A percentile compares a stretch with the other conserved stretches of the same genome.
These are phyloP conservation scores for Fraxinus pennsylvanica DNA, from an alignment of 257 asterid genomes.

Conservation along the genomic window DNA sequence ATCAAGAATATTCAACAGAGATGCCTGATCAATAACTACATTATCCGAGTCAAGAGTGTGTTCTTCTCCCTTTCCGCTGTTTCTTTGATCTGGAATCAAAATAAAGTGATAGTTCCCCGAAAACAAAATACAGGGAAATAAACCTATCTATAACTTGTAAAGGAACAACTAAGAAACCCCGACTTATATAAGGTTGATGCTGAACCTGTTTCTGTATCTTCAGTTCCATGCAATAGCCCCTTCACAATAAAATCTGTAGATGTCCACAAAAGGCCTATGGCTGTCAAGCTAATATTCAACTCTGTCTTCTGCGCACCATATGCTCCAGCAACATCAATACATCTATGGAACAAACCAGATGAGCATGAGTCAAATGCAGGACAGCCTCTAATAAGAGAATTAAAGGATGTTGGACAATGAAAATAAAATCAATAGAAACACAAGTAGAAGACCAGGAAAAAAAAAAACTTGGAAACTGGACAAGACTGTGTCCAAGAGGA, in stretches of 20 bases:
- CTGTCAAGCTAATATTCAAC: slow-evolving; percentile 93
- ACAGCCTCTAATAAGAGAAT: background rate
- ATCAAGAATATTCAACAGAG: slow-evolving; percentile 48
- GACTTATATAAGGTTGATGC: slow-evolving; percentile 29
- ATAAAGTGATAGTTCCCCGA: slow-evolving; percentile 28
- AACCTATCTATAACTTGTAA: slow-evolving; percentile 1
- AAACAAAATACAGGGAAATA: slow-evolving; percentile 12
- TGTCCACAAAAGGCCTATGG: slow-evolving; percentile 92
- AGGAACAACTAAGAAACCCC: slow-evolving; percentile 5
- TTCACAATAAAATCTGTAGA: slow-evolving; percentile 89
- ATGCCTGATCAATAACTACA: slow-evolving; percentile 39
- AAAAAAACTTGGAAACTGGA: too few species aligned
- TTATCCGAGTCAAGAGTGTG: slow-evolving; percentile 34
- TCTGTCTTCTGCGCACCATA: slow-evolving; percentile 90
- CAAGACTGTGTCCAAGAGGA: background rate
- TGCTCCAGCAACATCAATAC: slow-evolving; percentile 95
- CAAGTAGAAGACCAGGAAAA: background rate
- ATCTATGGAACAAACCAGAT: slow-evolving; percentile 52
- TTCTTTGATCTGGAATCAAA: slow-evolving; percentile 55
- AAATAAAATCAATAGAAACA: background rate
- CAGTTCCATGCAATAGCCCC: slow-evolving; percentile 52
- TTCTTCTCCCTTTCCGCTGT: slow-evolving; percentile 41
- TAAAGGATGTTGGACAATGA: background rate
- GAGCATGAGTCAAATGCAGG: slow-evolving; percentile 4
- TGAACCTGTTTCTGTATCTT: slow-evolving; percentile 59